Percentiles rank a stretch among this genome's conserved stretches.
Conservation (phyloP, 495 filamentous ascomycete species). For the Neurospora intermedia region DNA sequence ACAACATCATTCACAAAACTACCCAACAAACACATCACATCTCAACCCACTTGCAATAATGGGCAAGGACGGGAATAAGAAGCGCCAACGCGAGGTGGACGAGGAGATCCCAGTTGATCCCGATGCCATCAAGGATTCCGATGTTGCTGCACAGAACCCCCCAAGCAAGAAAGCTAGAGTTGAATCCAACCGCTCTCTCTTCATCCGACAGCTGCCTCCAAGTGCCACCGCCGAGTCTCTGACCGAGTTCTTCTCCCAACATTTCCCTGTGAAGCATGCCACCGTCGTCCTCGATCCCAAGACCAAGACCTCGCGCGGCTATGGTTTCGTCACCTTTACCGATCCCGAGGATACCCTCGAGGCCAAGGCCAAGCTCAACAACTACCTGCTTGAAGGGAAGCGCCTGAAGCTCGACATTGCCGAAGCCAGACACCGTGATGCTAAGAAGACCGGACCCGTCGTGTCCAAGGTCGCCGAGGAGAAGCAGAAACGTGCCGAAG, state of each 20-base stretch:
- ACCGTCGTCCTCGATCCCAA: conserved; percentile 69
- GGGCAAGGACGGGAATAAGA: conserved; percentile 24
- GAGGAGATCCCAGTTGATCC: conserved; percentile 1
- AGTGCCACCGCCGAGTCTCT: conserved; percentile 72
- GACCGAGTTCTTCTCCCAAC: conserved; percentile 81
- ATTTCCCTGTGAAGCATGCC: conserved; percentile 89
- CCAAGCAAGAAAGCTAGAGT: conserved; percentile 34
- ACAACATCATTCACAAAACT: background rate
- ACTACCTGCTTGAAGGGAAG: conserved; percentile 59
- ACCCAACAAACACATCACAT: background rate
- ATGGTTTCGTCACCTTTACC: conserved; percentile 93
- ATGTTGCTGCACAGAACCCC: conserved; percentile 5
- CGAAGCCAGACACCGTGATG: conserved; percentile 68
- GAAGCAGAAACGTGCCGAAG: conserved; percentile 49
- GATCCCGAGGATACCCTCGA: conserved; percentile 80
- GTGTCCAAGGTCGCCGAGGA: conserved; percentile 24
- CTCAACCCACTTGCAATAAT: conserved; percentile 14
- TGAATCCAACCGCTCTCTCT: conserved; percentile 58
- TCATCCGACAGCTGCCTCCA: conserved; percentile 76
- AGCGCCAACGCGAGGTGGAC: conserved; percentile 22
- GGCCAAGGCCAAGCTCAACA: conserved; percentile 69
- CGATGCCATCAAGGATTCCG: conserved; percentile 7
- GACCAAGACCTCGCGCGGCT: conserved; percentile 80
- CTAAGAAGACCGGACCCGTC: conserved; percentile 28
- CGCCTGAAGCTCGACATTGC: conserved; percentile 81